phyloP scores from a whole-genome alignment of 495 filamentous ascomycete genomes.

The Podospora comata region DNA sequence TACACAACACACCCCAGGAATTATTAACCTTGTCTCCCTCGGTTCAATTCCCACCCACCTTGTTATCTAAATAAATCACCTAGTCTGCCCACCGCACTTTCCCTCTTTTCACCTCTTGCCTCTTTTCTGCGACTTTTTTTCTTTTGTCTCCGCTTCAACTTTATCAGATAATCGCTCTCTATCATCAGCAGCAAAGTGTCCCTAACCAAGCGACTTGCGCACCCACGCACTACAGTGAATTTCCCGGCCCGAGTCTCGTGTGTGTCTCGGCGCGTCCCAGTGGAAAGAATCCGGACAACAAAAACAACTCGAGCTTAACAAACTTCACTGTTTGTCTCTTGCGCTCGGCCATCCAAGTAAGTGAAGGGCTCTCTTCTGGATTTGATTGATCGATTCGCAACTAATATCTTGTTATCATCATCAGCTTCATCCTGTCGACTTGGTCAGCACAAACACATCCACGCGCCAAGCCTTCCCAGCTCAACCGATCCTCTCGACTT shows the following conservation, averaged over 20 bases:
- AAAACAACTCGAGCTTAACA: background rate
- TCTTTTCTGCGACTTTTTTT: constrained; percentile 1
- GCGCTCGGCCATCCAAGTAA: background rate
- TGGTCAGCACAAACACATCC: background rate
- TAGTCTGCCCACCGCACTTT: constrained; percentile 16
- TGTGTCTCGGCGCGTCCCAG: constrained; percentile 1
- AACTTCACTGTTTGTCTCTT: background rate
- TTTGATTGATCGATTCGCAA: background rate
- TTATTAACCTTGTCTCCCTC: constrained; percentile 16
- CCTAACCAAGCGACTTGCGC: background rate
- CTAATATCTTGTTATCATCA: background rate
- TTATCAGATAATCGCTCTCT: background rate
- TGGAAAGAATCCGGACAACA: background rate
- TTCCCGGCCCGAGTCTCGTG: background rate
- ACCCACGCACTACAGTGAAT: background rate
- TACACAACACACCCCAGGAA: background rate
- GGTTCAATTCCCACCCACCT: constrained; percentile 19
- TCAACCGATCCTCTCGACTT: background rate
- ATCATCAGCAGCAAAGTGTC: background rate
- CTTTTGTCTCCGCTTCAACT: background rate
- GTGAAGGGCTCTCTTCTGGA: background rate
- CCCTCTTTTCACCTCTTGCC: constrained; percentile 6
- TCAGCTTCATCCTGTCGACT: background rate
- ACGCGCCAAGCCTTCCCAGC: background rate
- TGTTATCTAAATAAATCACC: constrained; percentile 10